Conservation (phyloP, 371 early-diverging fungal genomes). For the Lichtheimia ramosa region DNA sequence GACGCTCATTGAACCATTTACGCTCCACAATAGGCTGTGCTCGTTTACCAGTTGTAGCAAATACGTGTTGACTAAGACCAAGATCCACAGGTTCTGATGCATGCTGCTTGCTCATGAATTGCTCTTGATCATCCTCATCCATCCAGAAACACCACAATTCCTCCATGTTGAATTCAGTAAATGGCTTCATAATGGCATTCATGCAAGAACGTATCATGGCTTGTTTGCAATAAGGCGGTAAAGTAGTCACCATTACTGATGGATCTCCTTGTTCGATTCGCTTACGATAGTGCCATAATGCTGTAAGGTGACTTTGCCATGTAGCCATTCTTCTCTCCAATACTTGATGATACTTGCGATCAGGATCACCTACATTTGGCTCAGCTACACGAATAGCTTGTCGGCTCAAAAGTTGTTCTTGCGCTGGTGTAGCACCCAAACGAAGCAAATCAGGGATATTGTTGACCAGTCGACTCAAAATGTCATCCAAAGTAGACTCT, state of each 20-base stretch:
- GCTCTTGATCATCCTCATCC: background rate
- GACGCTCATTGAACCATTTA: conserved; percentile 10
- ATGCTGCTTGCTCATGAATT: background rate
- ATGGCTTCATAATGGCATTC: background rate
- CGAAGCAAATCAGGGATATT: conserved; percentile 31
- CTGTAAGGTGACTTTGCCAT: conserved; percentile 21
- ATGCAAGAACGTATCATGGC: background rate
- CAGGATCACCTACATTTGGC: conserved; percentile 17
- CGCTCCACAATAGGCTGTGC: conserved; percentile 22
- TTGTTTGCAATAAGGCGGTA: conserved; percentile 23
- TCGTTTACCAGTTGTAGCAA: conserved; percentile 7
- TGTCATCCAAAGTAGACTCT: conserved; percentile 26
- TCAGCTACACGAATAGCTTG: conserved; percentile 14
- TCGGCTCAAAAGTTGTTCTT: conserved; percentile 10
- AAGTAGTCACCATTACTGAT: conserved; percentile 6
- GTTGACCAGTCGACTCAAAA: conserved; percentile 10
- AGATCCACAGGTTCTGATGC: background rate
- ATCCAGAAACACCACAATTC: conserved; percentile 25
- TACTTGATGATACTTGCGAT: conserved; percentile 16
- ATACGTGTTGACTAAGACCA: background rate
- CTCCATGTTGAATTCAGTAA: background rate
- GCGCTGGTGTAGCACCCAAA: conserved; percentile 17
- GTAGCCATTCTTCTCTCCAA: conserved; percentile 17
- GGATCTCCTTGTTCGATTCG: conserved; percentile 14
- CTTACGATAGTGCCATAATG: conserved; percentile 20